Percentiles rank a stretch among this genome's conserved stretches.
Conservation (phyloP, 2,329 filamentous ascomycete genomes). For the Trichoderma sp. region DNA sequence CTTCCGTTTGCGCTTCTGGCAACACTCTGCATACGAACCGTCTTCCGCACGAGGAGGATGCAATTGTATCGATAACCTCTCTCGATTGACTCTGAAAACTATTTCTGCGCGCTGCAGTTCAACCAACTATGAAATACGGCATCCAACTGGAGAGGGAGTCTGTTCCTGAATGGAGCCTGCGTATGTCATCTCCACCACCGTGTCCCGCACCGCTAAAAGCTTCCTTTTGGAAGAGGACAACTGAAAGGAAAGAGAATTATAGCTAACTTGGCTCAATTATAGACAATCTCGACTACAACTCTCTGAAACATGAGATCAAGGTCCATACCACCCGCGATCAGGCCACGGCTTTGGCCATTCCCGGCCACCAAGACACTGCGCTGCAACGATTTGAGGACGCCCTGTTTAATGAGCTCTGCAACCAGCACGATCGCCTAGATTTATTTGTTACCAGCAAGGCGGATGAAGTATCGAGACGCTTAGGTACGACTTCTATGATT, state of each 20-base stretch:
- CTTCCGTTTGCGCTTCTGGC: not conserved
- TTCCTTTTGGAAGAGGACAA: not conserved
- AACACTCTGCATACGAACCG: not conserved
- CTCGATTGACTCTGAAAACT: not conserved
- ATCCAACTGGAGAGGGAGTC: conserved; percentile 71
- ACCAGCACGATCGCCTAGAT: conserved; percentile 76
- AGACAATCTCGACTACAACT: conserved; percentile 91
- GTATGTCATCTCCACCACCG: conserved; percentile 49
- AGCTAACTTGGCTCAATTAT: not conserved
- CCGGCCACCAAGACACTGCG: conserved; percentile 65
- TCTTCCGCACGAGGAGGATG: not conserved
- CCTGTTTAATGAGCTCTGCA: conserved; percentile 72
- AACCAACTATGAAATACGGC: conserved; percentile 47
- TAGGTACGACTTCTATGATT: conserved; percentile 52
- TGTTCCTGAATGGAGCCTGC: conserved; percentile 80
- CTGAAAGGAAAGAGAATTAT: not conserved
- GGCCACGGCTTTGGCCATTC: conserved; percentile 72
- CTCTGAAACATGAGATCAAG: conserved; percentile 83
- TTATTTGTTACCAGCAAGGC: conserved; percentile 81
- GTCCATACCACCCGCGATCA: conserved; percentile 73
- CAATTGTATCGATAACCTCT: not conserved
- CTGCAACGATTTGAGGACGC: conserved; percentile 68
- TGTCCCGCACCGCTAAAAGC: conserved; percentile 18
- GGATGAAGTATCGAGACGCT: conserved; percentile 72
- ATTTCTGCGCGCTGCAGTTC: not conserved